These are phyloP conservation scores for Cutaneotrichosporon cutaneum DNA, from an alignment of 1,284 basidiomycete genomes.

Conservation along the genomic window DNA sequence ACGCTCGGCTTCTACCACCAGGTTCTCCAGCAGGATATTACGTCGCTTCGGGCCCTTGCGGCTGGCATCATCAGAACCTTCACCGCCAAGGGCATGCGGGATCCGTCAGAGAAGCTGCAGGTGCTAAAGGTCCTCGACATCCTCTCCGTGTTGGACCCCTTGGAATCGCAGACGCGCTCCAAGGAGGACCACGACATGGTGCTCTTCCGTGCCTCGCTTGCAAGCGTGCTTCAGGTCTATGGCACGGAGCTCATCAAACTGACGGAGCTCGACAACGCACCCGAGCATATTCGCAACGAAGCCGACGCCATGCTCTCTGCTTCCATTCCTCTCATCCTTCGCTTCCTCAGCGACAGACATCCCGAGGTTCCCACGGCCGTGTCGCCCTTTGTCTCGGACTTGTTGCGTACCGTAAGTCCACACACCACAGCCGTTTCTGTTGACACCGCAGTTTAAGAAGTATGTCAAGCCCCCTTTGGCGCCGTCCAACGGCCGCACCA, in stretches of 20 bases:
- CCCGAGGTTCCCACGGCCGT: constrained; percentile 83
- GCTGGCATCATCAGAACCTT: constrained; percentile 78
- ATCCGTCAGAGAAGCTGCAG: constrained; percentile 84
- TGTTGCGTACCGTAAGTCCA: constrained; percentile 68
- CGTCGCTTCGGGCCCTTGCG: constrained; percentile 74
- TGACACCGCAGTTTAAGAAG: constrained; percentile 31
- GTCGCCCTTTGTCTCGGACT: constrained; percentile 72
- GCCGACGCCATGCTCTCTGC: constrained; percentile 68
- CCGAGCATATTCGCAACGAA: constrained; percentile 65
- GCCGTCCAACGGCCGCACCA: constrained; percentile 26
- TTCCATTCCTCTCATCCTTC: constrained; percentile 76
- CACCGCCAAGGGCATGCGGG: constrained; percentile 88
- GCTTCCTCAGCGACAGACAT: constrained; percentile 84
- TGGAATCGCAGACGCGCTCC: constrained; percentile 75
- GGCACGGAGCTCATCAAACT: constrained; percentile 84
- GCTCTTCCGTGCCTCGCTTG: constrained; percentile 84
- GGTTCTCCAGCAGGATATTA: constrained; percentile 71
- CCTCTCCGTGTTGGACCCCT: constrained; percentile 70
- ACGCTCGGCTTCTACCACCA: constrained; percentile 84
- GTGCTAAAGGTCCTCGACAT: constrained; percentile 86
- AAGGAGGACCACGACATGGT: constrained; percentile 72
- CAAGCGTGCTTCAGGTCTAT: constrained; percentile 76
- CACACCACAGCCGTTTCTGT: not conserved
- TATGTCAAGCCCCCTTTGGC: constrained; percentile 23
- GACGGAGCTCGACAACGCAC: constrained; percentile 58